Evolutionary conservation across 1,139 yeast species (phyloP), one percentile per base, ranked within the genome.

Genomic region (Candida sojae): DNA sequence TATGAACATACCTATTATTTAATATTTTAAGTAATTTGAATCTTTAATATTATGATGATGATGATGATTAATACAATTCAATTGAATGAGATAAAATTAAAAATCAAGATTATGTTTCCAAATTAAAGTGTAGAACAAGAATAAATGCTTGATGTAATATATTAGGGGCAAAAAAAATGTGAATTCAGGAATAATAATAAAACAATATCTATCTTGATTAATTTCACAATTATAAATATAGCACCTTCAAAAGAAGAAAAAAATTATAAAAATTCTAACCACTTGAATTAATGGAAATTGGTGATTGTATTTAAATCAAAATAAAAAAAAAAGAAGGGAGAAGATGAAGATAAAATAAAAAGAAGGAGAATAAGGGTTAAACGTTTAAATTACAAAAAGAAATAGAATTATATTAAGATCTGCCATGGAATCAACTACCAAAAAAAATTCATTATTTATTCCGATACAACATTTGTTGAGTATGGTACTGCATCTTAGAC

Each of bases 391-490:
- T 17, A 17, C 21, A 17, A 17, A 17, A 17, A 17, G 21, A 17
- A 17, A 17, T 17, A 17, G 21, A 17, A 17, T 17, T 17, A 3
- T 17, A 17, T 2, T 17, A 17, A 17, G 21, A 17, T 17, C 21
- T 17, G 21, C 21, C 6, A 10, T 23, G 39, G 11, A n/a, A n/a
- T 36, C 28, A 23, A 10, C 12, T 5, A 26, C 6, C 9, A 26
- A 26, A 26, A 8, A 26, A 26, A 26, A 26, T 26, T 26, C 29
- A 8, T 26, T 36, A 28, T 9, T 25, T 36, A 36, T 25, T 25
- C 39, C 39, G 31, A 36, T 36, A 23, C 31, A 36, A 36, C 30
- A 36, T 36, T 36, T 36, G 39, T 36, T 36, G 39, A 36, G 39
- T 26, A 26, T 36, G 30, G 39, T 36, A 36, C 39, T 36, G 39